These are phyloP conservation scores for Stenogyne calaminthoides DNA, from an alignment of 305 asterid genomes.

Conservation along the genomic window DNA sequence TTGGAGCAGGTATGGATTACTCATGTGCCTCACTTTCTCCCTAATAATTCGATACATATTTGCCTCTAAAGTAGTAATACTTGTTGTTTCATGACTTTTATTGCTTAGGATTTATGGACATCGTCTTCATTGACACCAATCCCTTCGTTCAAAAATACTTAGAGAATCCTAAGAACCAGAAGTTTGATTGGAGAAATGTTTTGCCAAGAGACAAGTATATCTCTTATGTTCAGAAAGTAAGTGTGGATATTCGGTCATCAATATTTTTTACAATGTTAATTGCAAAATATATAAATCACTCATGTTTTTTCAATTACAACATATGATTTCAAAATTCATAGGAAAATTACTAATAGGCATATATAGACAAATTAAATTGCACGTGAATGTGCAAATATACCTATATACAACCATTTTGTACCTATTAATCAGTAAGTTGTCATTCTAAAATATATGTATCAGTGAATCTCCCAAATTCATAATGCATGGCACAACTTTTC, in stretches of 20 bases:
- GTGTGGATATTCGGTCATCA: background rate
- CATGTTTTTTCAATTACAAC: too few relatives aligned
- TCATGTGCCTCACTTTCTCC: background rate
- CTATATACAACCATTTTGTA: too few relatives aligned
- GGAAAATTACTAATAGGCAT: too few relatives aligned
- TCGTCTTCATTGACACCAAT: constrained; percentile 42
- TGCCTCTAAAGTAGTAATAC: background rate
- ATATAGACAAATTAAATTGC: too few relatives aligned
- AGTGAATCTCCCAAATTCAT: too few relatives aligned
- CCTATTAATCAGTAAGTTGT: too few relatives aligned
- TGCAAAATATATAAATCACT: too few relatives aligned
- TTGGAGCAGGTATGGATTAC: constrained; percentile 27
- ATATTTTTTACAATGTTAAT: background rate
- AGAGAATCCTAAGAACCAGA: constrained; percentile 32
- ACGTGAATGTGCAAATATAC: too few relatives aligned
- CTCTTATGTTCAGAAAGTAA: constrained; percentile 28
- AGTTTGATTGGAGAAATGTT: constrained; percentile 41
- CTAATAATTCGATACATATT: too few relatives aligned
- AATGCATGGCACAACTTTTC: too few relatives aligned
- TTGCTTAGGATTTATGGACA: constrained; percentile 28
- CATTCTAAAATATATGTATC: too few relatives aligned
- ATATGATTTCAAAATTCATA: too few relatives aligned
- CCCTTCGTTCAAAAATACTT: constrained; percentile 41
- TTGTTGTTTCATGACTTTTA: background rate
- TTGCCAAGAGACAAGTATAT: constrained; percentile 39